phyloP scores from a whole-genome alignment of 495 filamentous ascomycete genomes.

The Lophium mytilinum region DNA sequence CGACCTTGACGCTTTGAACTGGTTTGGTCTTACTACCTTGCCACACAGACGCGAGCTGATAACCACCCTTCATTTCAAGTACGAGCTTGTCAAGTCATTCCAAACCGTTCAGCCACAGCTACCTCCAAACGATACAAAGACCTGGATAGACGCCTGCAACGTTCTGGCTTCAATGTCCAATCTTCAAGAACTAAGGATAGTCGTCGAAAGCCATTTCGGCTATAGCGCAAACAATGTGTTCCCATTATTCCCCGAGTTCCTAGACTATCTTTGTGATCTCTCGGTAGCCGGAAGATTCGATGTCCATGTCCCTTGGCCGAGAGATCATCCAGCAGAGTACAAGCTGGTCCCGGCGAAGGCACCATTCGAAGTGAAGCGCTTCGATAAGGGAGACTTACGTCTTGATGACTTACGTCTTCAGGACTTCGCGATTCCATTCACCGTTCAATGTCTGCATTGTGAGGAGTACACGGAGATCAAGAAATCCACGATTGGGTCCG shows the following conservation, averaged over 20 bases:
- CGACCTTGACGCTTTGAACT: neutral
- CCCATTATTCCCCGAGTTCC: neutral
- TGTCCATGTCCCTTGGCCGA: neutral
- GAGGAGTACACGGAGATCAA: neutral
- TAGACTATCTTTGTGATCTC: neutral
- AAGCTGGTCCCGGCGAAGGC: neutral
- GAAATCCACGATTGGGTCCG: neutral
- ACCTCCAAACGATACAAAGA: neutral
- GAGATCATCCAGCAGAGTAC: neutral
- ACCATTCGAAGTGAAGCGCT: neutral
- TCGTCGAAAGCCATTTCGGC: neutral
- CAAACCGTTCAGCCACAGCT: neutral
- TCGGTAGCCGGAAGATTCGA: neutral
- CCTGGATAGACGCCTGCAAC: neutral
- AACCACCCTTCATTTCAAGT: neutral
- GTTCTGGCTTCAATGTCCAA: neutral
- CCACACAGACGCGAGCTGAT: neutral
- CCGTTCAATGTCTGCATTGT: conserved; percentile 1
- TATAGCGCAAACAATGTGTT: neutral
- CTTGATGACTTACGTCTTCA: neutral
- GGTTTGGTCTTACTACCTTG: neutral
- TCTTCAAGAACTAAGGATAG: neutral
- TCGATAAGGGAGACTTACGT: neutral
- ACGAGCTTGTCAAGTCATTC: neutral
- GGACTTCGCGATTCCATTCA: neutral